Percentiles rank a stretch among this genome's conserved stretches.
Evolutionary conservation across 805 yeast genomes (phyloP).

Genomic region (Barnettozyma siamensis): DNA sequence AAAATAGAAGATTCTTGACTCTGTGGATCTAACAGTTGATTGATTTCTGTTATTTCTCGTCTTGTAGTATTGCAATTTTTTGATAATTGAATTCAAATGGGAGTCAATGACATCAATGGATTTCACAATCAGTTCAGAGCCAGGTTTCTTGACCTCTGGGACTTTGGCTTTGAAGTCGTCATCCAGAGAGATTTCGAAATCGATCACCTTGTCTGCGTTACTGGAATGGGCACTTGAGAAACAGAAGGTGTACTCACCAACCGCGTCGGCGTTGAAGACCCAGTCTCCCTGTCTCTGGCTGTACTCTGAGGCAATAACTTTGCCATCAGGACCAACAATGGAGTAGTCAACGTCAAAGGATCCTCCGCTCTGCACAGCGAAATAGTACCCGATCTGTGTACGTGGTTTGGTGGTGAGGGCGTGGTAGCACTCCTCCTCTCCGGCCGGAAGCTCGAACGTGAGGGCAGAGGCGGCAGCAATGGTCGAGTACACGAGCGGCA

Average conservation of each 20-base stretch:
- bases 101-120: conserved; percentile 54
- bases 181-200: conserved; percentile 54
- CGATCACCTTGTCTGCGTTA: conserved; percentile 68
- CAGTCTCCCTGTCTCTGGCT: conserved; percentile 63
- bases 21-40: conserved; percentile 79
- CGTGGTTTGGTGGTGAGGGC: conserved; percentile 55
- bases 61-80: conserved; percentile 72
- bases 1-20: conserved; percentile 71
- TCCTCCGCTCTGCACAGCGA: conserved; percentile 63
- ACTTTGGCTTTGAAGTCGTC: conserved; percentile 30
- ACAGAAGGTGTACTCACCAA: conserved; percentile 64
- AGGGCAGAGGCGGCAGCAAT: conserved; percentile 53
- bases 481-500: conserved; percentile 13
- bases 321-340: conserved; percentile 51
- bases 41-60: conserved; percentile 90
- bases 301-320: conserved; percentile 40
- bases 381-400: conserved; percentile 65
- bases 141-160: conserved; percentile 22
- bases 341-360: conserved; percentile 61
- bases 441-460: conserved; percentile 71
- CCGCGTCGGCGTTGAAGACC: conserved; percentile 45
- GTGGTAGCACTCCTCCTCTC: conserved; percentile 67
- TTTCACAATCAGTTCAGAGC: conserved; percentile 42
- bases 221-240: conserved; percentile 60
- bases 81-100: conserved; percentile 51